Percentiles rank a stretch among this genome's conserved stretches.
These are phyloP conservation scores for Peronospora belbahrii DNA, from an alignment of 352 stramenopile species.

Conservation along the genomic window DNA sequence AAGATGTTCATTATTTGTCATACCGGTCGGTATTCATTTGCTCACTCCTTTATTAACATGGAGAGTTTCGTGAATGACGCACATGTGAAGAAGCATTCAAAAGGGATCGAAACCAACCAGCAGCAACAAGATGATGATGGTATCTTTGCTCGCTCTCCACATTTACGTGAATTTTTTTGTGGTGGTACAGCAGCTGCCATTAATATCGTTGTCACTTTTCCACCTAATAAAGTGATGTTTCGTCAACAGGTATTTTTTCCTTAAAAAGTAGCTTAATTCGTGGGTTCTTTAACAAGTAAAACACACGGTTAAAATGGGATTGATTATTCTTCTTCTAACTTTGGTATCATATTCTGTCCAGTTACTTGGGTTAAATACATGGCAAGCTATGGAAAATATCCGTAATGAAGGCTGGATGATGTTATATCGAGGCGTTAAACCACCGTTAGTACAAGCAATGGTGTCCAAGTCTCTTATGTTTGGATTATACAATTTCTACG, in stretches of 20 bases:
- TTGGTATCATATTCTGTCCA: too few relatives aligned
- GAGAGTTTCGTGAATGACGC: conserved; percentile 24
- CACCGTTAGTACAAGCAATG: conserved; percentile 74
- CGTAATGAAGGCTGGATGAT: conserved; percentile 47
- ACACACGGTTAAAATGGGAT: too few relatives aligned
- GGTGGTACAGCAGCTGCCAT: conserved; percentile 74
- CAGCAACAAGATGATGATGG: not conserved
- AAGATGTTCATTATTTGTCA: not conserved
- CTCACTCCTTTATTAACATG: conserved; percentile 8
- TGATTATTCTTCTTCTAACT: too few relatives aligned
- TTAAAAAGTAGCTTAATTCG: too few relatives aligned
- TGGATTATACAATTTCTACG: conserved; percentile 84
- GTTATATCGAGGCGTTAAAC: conserved; percentile 80
- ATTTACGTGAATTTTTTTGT: conserved; percentile 76
- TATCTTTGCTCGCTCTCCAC: conserved; percentile 52
- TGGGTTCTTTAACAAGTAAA: too few relatives aligned
- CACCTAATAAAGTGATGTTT: conserved; percentile 89
- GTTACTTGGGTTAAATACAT: conserved; percentile 69
- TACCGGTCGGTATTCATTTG: not conserved
- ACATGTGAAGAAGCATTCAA: conserved; percentile 4
- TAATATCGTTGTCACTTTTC: conserved; percentile 86
- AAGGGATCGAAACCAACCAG: not conserved
- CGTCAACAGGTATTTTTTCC: conserved; percentile 69
- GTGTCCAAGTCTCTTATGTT: conserved; percentile 89
- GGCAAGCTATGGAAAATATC: conserved; percentile 66